A percentile compares a stretch with the other conserved stretches of the same genome.
These are phyloP conservation scores for Astrephomene gubernaculifera DNA, from an alignment of 139 green algal genomes.

Conservation along the genomic window DNA sequence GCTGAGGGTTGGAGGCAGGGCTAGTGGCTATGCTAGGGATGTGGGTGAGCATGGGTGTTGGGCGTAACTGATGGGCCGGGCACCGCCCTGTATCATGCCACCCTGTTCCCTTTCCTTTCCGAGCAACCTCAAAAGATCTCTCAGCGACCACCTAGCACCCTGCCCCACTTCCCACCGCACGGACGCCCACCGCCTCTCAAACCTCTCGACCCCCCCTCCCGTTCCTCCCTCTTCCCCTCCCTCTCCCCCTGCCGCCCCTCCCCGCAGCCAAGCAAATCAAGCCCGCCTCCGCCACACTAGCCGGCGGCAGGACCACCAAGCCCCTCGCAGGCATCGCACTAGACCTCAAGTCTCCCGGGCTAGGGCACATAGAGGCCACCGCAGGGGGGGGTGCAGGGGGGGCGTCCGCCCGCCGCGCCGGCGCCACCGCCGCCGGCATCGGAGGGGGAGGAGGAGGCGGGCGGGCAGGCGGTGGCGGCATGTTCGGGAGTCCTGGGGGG, in stretches of 20 bases:
- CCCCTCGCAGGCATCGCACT: slow-evolving; percentile 26
- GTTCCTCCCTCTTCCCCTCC: background rate
- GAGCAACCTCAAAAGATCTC: too few species aligned
- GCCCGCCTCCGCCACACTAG: slow-evolving; percentile 3
- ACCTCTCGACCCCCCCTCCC: too few species aligned
- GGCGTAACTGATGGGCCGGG: too few species aligned
- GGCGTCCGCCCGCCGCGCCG: background rate
- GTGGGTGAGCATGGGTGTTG: too few species aligned
- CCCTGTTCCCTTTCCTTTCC: too few species aligned
- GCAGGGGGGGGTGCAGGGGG: background rate
- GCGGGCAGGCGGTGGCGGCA: background rate
- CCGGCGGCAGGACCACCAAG: slow-evolving; percentile 17
- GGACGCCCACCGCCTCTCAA: too few species aligned
- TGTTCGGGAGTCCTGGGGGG: slow-evolving; percentile 3
- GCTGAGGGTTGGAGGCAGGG: too few species aligned
- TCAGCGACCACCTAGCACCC: too few species aligned
- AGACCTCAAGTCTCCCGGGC: slow-evolving; percentile 28
- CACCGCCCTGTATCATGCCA: too few species aligned
- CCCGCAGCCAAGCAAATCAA: slow-evolving; percentile 22
- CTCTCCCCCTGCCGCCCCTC: background rate
- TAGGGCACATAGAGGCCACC: slow-evolving; percentile 19
- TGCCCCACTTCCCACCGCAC: too few species aligned
- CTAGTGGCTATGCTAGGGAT: too few species aligned
- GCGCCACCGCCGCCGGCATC: background rate
- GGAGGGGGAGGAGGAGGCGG: slow-evolving; percentile 1